Percentiles rank a stretch among this genome's conserved stretches.
Conservation (phyloP, 1,284 basidiomycete genomes). For the Malassezia sp. region DNA sequence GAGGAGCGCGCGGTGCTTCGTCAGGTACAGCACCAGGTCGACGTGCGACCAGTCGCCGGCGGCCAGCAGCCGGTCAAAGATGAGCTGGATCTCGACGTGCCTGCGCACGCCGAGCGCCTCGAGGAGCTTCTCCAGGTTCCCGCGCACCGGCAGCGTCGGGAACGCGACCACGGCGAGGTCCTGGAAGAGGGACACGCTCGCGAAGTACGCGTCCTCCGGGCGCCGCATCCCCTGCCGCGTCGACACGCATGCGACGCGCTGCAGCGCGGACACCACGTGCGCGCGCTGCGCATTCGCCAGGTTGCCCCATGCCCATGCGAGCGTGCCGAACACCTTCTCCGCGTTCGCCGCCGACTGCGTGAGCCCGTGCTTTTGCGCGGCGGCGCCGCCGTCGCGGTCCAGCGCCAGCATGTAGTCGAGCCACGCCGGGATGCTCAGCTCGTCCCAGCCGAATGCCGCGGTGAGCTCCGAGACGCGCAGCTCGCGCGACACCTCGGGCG, state of each 20-base stretch:
- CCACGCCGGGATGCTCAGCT: slow-evolving; percentile 69
- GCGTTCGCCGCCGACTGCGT: slow-evolving; percentile 64
- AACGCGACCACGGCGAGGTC: slow-evolving; percentile 68
- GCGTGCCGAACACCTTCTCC: slow-evolving; percentile 63
- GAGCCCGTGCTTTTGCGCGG: slow-evolving; percentile 5
- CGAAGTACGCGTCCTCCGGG: slow-evolving; percentile 73
- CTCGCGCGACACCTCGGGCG: slow-evolving; percentile 56
- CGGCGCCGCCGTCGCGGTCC: slow-evolving; percentile 38
- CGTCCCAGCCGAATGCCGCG: slow-evolving; percentile 58
- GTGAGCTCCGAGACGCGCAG: slow-evolving; percentile 50
- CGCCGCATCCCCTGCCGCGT: slow-evolving; percentile 65
- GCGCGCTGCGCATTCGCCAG: slow-evolving; percentile 56
- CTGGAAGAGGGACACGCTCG: slow-evolving; percentile 72
- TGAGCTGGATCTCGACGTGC: slow-evolving; percentile 59
- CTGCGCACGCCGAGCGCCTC: slow-evolving; percentile 70
- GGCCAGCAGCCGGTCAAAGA: slow-evolving; percentile 48
- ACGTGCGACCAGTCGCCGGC: slow-evolving; percentile 49
- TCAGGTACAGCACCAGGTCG: slow-evolving; percentile 53
- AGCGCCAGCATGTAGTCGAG: slow-evolving; percentile 57
- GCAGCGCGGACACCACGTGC: slow-evolving; percentile 56
- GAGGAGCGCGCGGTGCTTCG: slow-evolving; percentile 67
- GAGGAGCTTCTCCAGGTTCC: slow-evolving; percentile 65
- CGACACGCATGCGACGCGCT: slow-evolving; percentile 64
- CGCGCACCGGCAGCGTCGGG: slow-evolving; percentile 60
- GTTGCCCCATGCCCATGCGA: slow-evolving; percentile 67